Evolutionary conservation across 306 rosid genomes (phyloP), one percentile per base, ranked within the genome.

Genomic region (Cicer arietinum): DNA sequence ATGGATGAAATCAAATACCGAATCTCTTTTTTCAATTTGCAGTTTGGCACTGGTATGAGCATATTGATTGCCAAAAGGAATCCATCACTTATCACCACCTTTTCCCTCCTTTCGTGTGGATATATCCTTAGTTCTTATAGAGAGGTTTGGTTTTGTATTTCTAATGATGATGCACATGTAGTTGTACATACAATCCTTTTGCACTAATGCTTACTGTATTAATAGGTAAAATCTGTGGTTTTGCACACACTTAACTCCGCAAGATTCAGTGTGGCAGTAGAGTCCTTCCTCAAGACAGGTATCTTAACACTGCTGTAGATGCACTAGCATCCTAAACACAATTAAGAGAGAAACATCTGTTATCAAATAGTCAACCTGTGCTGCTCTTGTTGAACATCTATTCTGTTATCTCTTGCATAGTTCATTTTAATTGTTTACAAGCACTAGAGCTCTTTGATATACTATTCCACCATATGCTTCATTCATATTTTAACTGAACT

Each of bases 41-140:
- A 95, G 98, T 85, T 92, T 74, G 99, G 99, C 84, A 95, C 99
- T 82, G 96, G 99, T 63, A 80, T 95, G 76, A 95, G 99, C 89
- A 89, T 95, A 77, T 37, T 85, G 51, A 86, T 95, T 66, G 85
- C 99, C 25, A 90, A 80, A 89, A 84, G 85, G 79, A 92, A 94
- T 83, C 99, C 99, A 1, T 92, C 99, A 6, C 83, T 94, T 77
- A 71, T 90, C 56, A 79, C 92, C 30, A 90, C 99, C 12, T 94
- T 94, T 85, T 85, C 88, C 78, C 94, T 94, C 65, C 93, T 94
- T 82, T 94, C 99, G 10, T 94, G 95, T 65, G 99, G 99, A 77
- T 94, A 90, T 80, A 81, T 92, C 68, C 67, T 90, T 80, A 92
- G 99, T 89, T 94, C 99, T 73, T 94, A 89, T 68, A 80, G 69